Evolutionary conservation across 257 asterid species (phyloP).

Genomic region (Solanum habrochaites): DNA sequence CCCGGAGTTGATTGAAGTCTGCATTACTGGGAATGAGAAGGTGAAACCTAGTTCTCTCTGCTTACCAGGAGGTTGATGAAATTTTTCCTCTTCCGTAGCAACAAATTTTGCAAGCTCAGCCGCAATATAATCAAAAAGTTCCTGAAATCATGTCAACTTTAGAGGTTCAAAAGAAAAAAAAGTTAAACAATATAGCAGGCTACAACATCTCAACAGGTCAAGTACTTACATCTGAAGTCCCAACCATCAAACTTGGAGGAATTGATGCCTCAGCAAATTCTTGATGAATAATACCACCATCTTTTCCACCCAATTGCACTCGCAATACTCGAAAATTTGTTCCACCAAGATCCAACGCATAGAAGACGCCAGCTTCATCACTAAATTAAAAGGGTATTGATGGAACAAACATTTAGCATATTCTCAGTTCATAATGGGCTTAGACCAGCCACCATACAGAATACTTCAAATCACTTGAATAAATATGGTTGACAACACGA

Average conservation of each 20-base stretch:
- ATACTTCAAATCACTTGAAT: background rate
- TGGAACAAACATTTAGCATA: background rate
- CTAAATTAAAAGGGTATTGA: constrained; percentile 12
- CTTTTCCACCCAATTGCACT: constrained; percentile 75
- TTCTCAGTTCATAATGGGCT: background rate
- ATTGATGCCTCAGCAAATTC: constrained; percentile 79
- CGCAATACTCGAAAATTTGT: constrained; percentile 92
- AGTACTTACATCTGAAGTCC: constrained; percentile 22
- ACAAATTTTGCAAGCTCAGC: constrained; percentile 24
- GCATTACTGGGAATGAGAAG: constrained; percentile 40
- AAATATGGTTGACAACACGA: background rate
- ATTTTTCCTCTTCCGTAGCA: constrained; percentile 18
- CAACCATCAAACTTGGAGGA: constrained; percentile 77
- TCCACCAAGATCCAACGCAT: constrained; percentile 96
- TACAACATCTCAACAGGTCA: background rate
- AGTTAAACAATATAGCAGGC: background rate
- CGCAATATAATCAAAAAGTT: constrained; percentile 30
- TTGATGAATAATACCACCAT: constrained; percentile 53
- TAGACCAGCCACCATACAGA: background rate
- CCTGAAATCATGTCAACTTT: constrained; percentile 16
- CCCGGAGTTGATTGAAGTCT: constrained; percentile 65
- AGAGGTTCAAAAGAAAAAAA: background rate
- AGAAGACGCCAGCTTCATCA: constrained; percentile 79
- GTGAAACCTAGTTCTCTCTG: constrained; percentile 37
- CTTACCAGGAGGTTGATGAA: constrained; percentile 22